Evolutionary conservation across 768 basidiomycete genomes (phyloP).

Genomic region (Podaxis sp.): DNA sequence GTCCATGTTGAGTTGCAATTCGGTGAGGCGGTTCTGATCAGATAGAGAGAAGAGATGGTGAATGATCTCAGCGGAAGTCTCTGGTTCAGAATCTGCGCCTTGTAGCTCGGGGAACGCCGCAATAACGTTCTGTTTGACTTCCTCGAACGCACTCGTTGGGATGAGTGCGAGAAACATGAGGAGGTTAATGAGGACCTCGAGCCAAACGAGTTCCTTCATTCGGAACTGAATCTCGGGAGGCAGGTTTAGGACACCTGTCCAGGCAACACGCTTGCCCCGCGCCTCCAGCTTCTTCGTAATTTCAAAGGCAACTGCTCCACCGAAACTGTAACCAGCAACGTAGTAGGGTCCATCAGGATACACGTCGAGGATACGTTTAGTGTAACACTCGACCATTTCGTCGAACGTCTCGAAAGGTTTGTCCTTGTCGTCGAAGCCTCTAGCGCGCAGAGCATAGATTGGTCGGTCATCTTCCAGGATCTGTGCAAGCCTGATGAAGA

Average conservation of each 20-base stretch:
- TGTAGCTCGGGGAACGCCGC: slow-evolving; percentile 2
- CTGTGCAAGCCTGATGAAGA: slow-evolving; percentile 7
- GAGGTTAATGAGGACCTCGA: slow-evolving; percentile 9
- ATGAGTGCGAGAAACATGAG: slow-evolving; percentile 7
- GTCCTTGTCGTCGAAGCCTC: slow-evolving; percentile 6
- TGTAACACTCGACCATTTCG: slow-evolving; percentile 6
- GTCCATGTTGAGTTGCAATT: slow-evolving; percentile 4
- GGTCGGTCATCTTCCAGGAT: slow-evolving; percentile 6
- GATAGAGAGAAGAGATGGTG: slow-evolving; percentile 8
- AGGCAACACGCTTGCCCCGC: slow-evolving; percentile 4
- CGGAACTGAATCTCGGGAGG: slow-evolving; percentile 11
- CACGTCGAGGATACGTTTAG: neutral
- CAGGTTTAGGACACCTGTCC: slow-evolving; percentile 7
- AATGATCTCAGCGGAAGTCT: neutral
- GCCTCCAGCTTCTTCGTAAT: slow-evolving; percentile 8
- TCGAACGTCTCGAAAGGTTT: slow-evolving; percentile 8
- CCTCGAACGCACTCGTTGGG: slow-evolving; percentile 2
- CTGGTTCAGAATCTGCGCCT: slow-evolving; percentile 3
- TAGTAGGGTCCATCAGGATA: slow-evolving; percentile 7
- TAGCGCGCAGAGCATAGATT: slow-evolving; percentile 7
- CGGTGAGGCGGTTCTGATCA: slow-evolving; percentile 4
- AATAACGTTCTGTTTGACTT: slow-evolving; percentile 1
- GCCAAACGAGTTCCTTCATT: slow-evolving; percentile 10
- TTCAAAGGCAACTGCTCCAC: slow-evolving; percentile 7
- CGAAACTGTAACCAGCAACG: slow-evolving; percentile 8